A percentile compares a stretch with the other conserved stretches of the same genome.
Conservation (phyloP, 2,329 filamentous ascomycete species). For the Aureobasidium melanogenum region DNA sequence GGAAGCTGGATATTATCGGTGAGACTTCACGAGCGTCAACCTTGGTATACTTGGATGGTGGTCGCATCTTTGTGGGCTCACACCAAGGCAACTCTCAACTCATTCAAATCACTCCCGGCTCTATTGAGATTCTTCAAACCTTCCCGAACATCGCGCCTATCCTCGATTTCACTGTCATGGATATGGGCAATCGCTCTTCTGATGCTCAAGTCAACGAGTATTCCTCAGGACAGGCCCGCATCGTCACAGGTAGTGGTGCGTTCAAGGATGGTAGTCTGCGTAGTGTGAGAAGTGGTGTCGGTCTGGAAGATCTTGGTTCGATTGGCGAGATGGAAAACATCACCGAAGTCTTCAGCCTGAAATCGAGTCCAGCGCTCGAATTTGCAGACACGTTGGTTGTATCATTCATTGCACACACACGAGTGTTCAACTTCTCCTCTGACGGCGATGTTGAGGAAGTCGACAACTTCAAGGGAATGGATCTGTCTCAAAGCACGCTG, state of each 20-base stretch:
- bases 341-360: slow-evolving; percentile 38
- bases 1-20: slow-evolving; percentile 61
- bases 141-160: slow-evolving; percentile 83
- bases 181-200: slow-evolving; percentile 77
- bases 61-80: slow-evolving; percentile 76
- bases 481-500: slow-evolving; percentile 62
- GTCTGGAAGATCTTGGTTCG: slow-evolving; percentile 76
- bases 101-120: slow-evolving; percentile 53
- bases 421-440: slow-evolving; percentile 66
- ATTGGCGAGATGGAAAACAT: slow-evolving; percentile 60
- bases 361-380: slow-evolving; percentile 48
- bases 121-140: slow-evolving; percentile 61
- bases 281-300: slow-evolving; percentile 88
- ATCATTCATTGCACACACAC: slow-evolving; percentile 74
- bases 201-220: slow-evolving; percentile 80
- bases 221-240: slow-evolving; percentile 85
- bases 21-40: slow-evolving; percentile 66
- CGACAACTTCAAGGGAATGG: slow-evolving; percentile 62
- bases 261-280: slow-evolving; percentile 81
- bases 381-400: slow-evolving; percentile 64
- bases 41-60: slow-evolving; percentile 67
- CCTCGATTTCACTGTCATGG: slow-evolving; percentile 91
- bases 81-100: slow-evolving; percentile 90
- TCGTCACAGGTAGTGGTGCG: slow-evolving; percentile 87
- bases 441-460: slow-evolving; percentile 80